Conservation (phyloP, 2,329 filamentous ascomycete genomes). For the Fusarium sp. region DNA sequence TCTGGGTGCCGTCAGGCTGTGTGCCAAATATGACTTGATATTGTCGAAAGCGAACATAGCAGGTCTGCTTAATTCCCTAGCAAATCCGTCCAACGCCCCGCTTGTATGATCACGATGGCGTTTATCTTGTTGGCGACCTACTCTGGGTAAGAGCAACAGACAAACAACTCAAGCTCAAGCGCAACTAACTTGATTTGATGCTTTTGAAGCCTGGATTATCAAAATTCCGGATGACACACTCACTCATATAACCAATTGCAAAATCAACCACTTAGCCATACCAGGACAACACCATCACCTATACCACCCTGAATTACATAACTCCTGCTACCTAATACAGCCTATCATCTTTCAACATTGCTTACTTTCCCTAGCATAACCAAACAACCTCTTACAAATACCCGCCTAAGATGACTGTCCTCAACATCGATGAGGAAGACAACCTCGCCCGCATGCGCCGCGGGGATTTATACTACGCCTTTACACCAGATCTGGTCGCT, state of each 20-base stretch:
- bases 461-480: slow-evolving; percentile 81
- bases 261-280: background rate
- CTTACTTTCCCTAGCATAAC: too few species aligned
- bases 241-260: background rate
- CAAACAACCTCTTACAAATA: rapidly evolving
- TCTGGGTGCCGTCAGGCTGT: too few species aligned
- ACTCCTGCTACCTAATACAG: background rate
- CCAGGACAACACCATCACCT: background rate
- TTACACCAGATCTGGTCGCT: slow-evolving; percentile 75
- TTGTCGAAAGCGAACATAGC: too few species aligned
- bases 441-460: slow-evolving; percentile 70
- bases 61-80: background rate
- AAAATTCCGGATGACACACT: slow-evolving; percentile 13
- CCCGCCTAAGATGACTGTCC: slow-evolving; percentile 20
- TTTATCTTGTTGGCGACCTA: background rate
- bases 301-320: background rate
- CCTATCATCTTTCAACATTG: background rate
- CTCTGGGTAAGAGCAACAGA: background rate
- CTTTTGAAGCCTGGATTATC: background rate
- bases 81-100: background rate
- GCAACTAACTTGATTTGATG: background rate
- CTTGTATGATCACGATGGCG: background rate
- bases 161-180: background rate
- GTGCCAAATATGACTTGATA: too few species aligned
- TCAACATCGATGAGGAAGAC: slow-evolving; percentile 57